These are phyloP conservation scores for Colletotrichum tropicale DNA, from an alignment of 2,329 filamentous ascomycete species.

Conservation along the genomic window DNA sequence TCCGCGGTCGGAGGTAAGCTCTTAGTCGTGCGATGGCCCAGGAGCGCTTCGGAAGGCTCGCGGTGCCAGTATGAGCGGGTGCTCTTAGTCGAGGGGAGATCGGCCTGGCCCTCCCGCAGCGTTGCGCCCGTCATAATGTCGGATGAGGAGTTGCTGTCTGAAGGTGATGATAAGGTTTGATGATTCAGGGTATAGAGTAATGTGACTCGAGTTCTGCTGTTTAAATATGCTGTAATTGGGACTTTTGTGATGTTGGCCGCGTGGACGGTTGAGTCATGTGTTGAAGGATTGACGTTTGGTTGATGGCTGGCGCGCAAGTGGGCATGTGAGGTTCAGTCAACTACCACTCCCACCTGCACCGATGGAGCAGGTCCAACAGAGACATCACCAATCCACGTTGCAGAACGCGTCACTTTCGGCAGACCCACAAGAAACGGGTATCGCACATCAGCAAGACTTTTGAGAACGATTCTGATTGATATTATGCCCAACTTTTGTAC, in stretches of 20 bases:
- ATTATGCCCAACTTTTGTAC: not conserved
- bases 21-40: conserved; percentile 71
- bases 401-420: not conserved
- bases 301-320: not conserved
- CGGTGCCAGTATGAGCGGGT: conserved; percentile 77
- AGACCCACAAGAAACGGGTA: not conserved
- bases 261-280: not conserved
- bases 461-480: not conserved
- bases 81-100: conserved; percentile 64
- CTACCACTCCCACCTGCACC: not conserved
- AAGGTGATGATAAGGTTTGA: not conserved
- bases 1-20: conserved; percentile 68
- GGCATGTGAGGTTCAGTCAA: not conserved
- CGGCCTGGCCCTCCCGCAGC: conserved; percentile 44
- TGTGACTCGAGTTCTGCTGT: not conserved
- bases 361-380: not conserved
- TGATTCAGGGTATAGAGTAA: not conserved
- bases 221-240: not conserved
- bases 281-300: not conserved
- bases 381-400: not conserved
- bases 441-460: not conserved
- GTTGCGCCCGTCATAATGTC: conserved; percentile 33
- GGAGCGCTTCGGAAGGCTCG: conserved; percentile 66
- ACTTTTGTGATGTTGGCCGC: not conserved
- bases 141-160: not conserved